Percentiles rank a stretch among this genome's conserved stretches.
These are phyloP conservation scores for Termitomyces sp. DNA, from an alignment of 768 basidiomycete genomes.

Conservation along the genomic window DNA sequence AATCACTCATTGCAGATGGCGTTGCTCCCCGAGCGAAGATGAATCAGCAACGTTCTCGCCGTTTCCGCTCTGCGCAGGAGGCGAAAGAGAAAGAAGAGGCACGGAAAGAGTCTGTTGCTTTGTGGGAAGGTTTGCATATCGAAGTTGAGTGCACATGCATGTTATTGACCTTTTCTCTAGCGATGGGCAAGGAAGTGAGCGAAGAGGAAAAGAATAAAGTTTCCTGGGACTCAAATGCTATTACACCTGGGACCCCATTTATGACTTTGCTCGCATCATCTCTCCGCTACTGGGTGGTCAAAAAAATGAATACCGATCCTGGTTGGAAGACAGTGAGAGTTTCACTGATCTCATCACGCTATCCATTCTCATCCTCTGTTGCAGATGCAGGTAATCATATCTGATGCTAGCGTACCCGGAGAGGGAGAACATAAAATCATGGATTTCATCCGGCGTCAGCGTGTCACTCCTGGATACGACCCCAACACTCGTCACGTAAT, in stretches of 20 bases:
- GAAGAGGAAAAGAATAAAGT: slow-evolving; percentile 83
- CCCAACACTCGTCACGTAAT: slow-evolving; percentile 96
- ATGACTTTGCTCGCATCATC: slow-evolving; percentile 90
- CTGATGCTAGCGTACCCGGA: slow-evolving; percentile 94
- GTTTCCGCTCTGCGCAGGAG: slow-evolving; percentile 93
- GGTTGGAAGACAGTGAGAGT: slow-evolving; percentile 85
- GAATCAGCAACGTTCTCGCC: slow-evolving; percentile 98
- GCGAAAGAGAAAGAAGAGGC: slow-evolving; percentile 92
- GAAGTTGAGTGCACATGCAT: background rate
- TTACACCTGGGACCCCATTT: slow-evolving; percentile 98
- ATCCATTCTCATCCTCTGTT: slow-evolving; percentile 2
- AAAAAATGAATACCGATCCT: slow-evolving; percentile 91
- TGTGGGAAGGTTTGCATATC: slow-evolving; percentile 71
- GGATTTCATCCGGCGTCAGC: slow-evolving; percentile 93
- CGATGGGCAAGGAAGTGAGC: slow-evolving; percentile 85
- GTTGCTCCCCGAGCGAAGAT: slow-evolving; percentile 99
- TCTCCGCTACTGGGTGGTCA: slow-evolving; percentile 92
- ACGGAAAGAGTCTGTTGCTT: slow-evolving; percentile 68
- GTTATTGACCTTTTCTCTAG: slow-evolving; percentile 30
- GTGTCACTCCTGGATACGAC: slow-evolving; percentile 83
- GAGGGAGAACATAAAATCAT: slow-evolving; percentile 99
- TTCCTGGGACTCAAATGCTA: slow-evolving; percentile 97
- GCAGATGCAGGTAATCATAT: slow-evolving; percentile 93
- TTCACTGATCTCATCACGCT: slow-evolving; percentile 18
- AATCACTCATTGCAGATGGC: slow-evolving; percentile 54